Conservation (phyloP, 768 basidiomycete species). For the Rhodotorula babjevae region DNA sequence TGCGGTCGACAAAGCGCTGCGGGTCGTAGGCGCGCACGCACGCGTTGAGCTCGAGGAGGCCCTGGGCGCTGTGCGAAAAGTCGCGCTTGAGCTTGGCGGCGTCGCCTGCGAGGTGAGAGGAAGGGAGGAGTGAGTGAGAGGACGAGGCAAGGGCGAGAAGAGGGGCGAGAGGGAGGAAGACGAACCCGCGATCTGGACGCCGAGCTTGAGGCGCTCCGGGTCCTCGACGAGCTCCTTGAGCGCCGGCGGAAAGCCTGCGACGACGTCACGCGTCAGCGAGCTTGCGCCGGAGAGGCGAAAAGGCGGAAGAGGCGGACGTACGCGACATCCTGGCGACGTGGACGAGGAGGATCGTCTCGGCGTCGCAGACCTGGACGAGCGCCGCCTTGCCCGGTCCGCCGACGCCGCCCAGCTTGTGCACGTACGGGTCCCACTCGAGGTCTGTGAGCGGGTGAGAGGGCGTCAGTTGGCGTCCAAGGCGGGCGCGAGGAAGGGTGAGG, state of each 20-base stretch:
- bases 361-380: slow-evolving; percentile 26
- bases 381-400: slow-evolving; percentile 20
- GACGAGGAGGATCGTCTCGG: slow-evolving; percentile 21
- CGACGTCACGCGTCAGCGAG: neutral
- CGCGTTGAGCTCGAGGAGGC: slow-evolving; percentile 30
- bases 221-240: slow-evolving; percentile 27
- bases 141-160: accelerated
- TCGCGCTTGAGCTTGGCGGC: slow-evolving; percentile 22
- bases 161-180: neutral
- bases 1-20: neutral
- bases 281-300: accelerated
- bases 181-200: slow-evolving; percentile 30
- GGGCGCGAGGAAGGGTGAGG: neutral
- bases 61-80: slow-evolving; percentile 6
- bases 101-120: slow-evolving; percentile 23
- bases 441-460: neutral
- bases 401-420: neutral
- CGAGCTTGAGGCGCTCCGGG: slow-evolving; percentile 25
- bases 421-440: slow-evolving; percentile 32
- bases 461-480: neutral
- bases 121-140: neutral
- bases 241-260: slow-evolving; percentile 10
- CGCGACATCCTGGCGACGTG: slow-evolving; percentile 28
- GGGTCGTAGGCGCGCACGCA: slow-evolving; percentile 15
- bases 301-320: neutral